Conservation (phyloP, 192 early-diverging fungal genomes). For the Spizellomyces sp. region DNA sequence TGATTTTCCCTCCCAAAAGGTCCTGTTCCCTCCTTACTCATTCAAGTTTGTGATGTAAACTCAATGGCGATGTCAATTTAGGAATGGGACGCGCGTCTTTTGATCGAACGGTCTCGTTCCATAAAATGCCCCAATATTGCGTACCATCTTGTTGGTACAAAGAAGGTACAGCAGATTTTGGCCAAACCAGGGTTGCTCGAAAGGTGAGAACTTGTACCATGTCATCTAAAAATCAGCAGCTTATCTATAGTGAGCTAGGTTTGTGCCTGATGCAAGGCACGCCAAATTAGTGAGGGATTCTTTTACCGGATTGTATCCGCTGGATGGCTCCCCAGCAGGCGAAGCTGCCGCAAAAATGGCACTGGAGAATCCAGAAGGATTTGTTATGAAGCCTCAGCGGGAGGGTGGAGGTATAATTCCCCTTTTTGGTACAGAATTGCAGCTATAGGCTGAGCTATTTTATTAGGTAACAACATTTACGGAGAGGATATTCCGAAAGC, state of each 20-base stretch:
- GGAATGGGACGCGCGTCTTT: slow-evolving; percentile 90
- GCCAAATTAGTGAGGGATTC: slow-evolving; percentile 63
- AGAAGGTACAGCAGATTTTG: slow-evolving; percentile 95
- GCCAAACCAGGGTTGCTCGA: slow-evolving; percentile 80
- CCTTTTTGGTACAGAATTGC: background rate
- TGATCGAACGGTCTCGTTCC: slow-evolving; percentile 78
- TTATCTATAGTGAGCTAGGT: slow-evolving; percentile 12
- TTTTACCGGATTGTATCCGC: slow-evolving; percentile 90
- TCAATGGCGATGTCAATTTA: slow-evolving; percentile 6
- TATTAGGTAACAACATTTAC: slow-evolving; percentile 81
- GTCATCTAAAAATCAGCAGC: background rate
- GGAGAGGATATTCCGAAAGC: slow-evolving; percentile 73
- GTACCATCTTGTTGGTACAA: slow-evolving; percentile 92
- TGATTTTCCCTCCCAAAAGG: slow-evolving; percentile 76
- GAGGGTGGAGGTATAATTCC: slow-evolving; percentile 79
- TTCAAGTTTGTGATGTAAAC: background rate
- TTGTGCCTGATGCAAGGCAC: slow-evolving; percentile 27
- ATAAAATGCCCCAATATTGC: slow-evolving; percentile 89
- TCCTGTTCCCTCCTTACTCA: background rate
- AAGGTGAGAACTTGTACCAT: slow-evolving; percentile 49
- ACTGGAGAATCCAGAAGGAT: slow-evolving; percentile 62
- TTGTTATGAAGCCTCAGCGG: slow-evolving; percentile 95
- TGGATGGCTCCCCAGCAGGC: slow-evolving; percentile 73
- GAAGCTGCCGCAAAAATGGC: slow-evolving; percentile 68
- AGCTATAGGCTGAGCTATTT: no score